phyloP scores from a whole-genome alignment of 2,329 filamentous ascomycete genomes.

The Ophiostoma quercus region DNA sequence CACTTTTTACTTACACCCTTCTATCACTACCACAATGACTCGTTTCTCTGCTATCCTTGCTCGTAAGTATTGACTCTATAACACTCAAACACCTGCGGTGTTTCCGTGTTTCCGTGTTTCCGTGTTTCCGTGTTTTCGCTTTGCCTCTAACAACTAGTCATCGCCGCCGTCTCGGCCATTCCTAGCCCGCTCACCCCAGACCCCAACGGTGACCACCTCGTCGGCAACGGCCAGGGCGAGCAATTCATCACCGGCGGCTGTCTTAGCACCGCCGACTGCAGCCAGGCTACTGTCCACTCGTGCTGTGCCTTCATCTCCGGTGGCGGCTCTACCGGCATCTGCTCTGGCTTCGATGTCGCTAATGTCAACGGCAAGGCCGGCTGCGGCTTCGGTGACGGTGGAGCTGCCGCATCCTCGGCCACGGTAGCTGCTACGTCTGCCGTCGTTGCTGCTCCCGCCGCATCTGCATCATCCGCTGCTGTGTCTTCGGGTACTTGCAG shows the following conservation, averaged over 20 bases:
- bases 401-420: not conserved
- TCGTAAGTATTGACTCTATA: not conserved
- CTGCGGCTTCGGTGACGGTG: constrained; percentile 27
- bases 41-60: not conserved
- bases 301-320: constrained; percentile 27
- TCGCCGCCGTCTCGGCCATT: constrained; percentile 17
- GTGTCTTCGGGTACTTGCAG: not conserved
- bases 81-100: not conserved
- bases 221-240: constrained; percentile 30
- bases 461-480: not conserved
- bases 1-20: not conserved
- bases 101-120: too few relatives aligned
- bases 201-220: constrained; percentile 28
- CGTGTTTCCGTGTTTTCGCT: too few relatives aligned
- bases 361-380: constrained; percentile 28
- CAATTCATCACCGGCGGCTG: constrained; percentile 35
- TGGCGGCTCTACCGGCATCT: constrained; percentile 25
- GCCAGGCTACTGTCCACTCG: constrained; percentile 25
- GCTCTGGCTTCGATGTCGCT: constrained; percentile 27
- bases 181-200: constrained; percentile 29
- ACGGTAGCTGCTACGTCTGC: not conserved
- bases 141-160: not conserved
- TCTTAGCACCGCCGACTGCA: constrained; percentile 32
- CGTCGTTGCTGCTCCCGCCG: not conserved
- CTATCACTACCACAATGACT: not conserved